These are phyloP conservation scores for Paecilomyces niveus DNA, from an alignment of 2,329 filamentous ascomycete species.

Conservation along the genomic window DNA sequence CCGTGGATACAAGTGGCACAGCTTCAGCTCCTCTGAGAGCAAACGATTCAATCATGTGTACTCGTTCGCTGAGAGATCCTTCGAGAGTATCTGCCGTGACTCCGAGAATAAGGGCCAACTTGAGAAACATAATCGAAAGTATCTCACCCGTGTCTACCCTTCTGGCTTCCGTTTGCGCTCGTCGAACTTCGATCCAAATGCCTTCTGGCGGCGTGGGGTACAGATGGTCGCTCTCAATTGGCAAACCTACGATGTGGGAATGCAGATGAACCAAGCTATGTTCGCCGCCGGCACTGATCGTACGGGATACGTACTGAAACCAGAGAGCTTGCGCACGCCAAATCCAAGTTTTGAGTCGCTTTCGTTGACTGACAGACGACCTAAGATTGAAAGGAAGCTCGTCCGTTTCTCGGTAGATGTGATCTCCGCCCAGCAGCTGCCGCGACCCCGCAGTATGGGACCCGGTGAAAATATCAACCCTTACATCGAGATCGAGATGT, in stretches of 20 bases:
- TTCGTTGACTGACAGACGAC: conserved; percentile 22
- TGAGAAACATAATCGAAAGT: conserved; percentile 83
- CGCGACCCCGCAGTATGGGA: conserved; percentile 68
- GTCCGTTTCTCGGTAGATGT: conserved; percentile 81
- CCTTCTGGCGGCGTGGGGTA: conserved; percentile 89
- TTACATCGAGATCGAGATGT: conserved; percentile 91
- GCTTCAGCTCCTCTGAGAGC: conserved; percentile 70
- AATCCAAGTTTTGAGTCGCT: conserved; percentile 13
- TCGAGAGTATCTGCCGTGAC: conserved; percentile 70
- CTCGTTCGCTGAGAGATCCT: conserved; percentile 86
- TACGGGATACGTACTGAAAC: conserved; percentile 91
- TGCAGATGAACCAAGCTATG: conserved; percentile 97
- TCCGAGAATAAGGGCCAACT: conserved; percentile 69
- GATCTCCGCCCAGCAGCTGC: conserved; percentile 90
- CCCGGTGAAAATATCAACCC: conserved; percentile 74
- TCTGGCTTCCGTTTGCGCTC: conserved; percentile 74
- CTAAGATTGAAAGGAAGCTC: conserved; percentile 69
- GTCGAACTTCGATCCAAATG: conserved; percentile 88
- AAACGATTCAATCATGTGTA: conserved; percentile 91
- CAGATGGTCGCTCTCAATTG: conserved; percentile 98
- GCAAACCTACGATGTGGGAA: conserved; percentile 93
- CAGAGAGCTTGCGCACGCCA: conserved; percentile 62
- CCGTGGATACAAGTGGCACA: conserved; percentile 73
- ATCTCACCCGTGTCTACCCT: conserved; percentile 91
- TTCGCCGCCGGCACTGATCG: conserved; percentile 82